Evolutionary conservation across 768 basidiomycete genomes (phyloP), one percentile per base, ranked within the genome.

Genomic region (Dioszegia aurantiaca): DNA sequence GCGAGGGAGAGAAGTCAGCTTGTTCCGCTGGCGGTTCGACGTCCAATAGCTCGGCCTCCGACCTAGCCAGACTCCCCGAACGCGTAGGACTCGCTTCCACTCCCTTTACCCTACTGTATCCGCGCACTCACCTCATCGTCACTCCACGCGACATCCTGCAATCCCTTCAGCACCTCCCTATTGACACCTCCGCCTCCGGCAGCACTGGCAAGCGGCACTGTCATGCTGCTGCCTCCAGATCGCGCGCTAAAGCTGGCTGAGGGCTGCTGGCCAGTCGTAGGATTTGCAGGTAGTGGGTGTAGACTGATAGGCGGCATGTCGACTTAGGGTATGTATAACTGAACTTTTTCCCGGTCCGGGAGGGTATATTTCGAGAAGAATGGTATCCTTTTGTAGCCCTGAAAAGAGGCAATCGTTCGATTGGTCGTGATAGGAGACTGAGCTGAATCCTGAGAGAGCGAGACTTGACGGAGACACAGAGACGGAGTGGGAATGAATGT

Each of bases 141-240:
- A 56, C 69, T 72, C 75, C 75, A 78, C 19, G 68, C 67, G 21
- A 77, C 77, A 62, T 78, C 77, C 47, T 75, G 76, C 39, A 78
- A 52, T 16, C 64, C 65, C 58, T 73, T 74, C 57, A 78, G 58
- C 14, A 72, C 64, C 46, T 78, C 77, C 46, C 69, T 65, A 47
- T 60, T 69, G 37, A 75, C 73, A 2, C 67, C 67, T 42, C 66
- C 70, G 19, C 58, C 60, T 30, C 61, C 65, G 9, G 63, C 40
- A 23, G 64, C 67, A 27, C 55, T 65, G 2, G 66, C 58, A 0
- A 65, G 64, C 16, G 60, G 56, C 37, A 56, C 52, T 27, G 12
- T 40, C 51, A 41, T 40, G 26, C 37, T 53, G 0, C 53, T 52
- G 4, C 43, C 42, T 39, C n/a, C 10, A 27, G 58, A 47, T 36